Conservation (phyloP, 495 filamentous ascomycete genomes). For the Tuber microsphaerosporum region DNA sequence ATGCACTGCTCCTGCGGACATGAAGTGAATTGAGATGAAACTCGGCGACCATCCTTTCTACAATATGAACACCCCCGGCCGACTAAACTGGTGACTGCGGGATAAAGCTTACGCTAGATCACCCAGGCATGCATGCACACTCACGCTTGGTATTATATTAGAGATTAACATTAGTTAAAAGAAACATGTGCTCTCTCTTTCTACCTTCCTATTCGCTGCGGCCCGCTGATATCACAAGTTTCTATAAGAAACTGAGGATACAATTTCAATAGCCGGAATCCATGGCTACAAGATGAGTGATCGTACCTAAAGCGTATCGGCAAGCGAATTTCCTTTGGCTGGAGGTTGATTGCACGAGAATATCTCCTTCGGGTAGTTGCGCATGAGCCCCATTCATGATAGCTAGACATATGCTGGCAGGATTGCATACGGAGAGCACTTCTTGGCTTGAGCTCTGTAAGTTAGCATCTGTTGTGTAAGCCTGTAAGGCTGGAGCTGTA, state of each 20-base stretch:
- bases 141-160: background rate
- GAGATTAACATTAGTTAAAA: background rate
- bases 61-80: background rate
- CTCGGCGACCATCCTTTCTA: background rate
- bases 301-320: background rate
- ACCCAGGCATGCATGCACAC: background rate
- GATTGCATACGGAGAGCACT: background rate
- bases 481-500: background rate
- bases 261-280: background rate
- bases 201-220: background rate
- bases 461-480: background rate
- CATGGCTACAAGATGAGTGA: background rate
- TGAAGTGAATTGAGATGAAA: background rate
- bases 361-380: background rate
- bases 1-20: background rate
- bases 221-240: background rate
- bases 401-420: background rate
- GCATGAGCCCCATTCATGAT: background rate
- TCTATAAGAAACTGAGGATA: background rate
- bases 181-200: background rate
- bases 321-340: background rate
- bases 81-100: background rate
- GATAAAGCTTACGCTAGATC: background rate
- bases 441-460: background rate
- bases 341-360: background rate